These are phyloP conservation scores for Prunus padus DNA, from an alignment of 306 rosid genomes.

Conservation along the genomic window DNA sequence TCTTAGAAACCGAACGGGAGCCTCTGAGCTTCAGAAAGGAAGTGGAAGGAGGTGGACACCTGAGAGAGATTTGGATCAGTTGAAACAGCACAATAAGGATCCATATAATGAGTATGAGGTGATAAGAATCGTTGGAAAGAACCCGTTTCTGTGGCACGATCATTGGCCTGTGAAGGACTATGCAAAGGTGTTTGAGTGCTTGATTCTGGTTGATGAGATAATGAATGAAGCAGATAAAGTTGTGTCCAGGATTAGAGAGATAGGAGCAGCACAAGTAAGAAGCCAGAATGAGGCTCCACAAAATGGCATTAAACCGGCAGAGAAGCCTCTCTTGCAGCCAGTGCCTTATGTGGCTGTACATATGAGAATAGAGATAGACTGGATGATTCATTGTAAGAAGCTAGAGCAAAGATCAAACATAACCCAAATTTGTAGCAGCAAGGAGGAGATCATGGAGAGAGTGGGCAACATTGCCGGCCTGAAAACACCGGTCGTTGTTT, in stretches of 20 bases:
- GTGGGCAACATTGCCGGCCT: conserved; percentile 48
- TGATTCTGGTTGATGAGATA: conserved; percentile 67
- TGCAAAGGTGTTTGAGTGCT: conserved; percentile 77
- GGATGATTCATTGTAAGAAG: conserved; percentile 95
- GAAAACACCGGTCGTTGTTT: conserved; percentile 55
- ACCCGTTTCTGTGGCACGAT: conserved; percentile 96
- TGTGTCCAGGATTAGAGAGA: conserved; percentile 64
- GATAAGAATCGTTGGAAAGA: conserved; percentile 67
- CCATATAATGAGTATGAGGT: conserved; percentile 55
- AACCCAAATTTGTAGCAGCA: conserved; percentile 74
- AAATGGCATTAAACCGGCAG: not conserved
- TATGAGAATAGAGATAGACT: conserved; percentile 91
- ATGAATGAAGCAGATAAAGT: conserved; percentile 64
- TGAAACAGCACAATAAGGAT: conserved; percentile 48
- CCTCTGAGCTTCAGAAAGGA: conserved; percentile 68
- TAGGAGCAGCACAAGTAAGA: conserved; percentile 33
- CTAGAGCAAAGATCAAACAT: conserved; percentile 64
- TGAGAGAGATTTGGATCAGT: conserved; percentile 71
- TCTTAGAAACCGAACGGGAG: conserved; percentile 42
- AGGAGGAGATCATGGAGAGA: conserved; percentile 67
- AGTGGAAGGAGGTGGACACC: conserved; percentile 95
- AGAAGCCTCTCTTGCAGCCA: not conserved
- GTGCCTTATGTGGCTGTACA: conserved; percentile 78
- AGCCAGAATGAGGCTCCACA: conserved; percentile 19
- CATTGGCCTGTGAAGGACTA: conserved; percentile 93